A percentile compares a stretch with the other conserved stretches of the same genome.
Evolutionary conservation across 441 rosid species (phyloP).

Genomic region (Macaranga tanarius): DNA sequence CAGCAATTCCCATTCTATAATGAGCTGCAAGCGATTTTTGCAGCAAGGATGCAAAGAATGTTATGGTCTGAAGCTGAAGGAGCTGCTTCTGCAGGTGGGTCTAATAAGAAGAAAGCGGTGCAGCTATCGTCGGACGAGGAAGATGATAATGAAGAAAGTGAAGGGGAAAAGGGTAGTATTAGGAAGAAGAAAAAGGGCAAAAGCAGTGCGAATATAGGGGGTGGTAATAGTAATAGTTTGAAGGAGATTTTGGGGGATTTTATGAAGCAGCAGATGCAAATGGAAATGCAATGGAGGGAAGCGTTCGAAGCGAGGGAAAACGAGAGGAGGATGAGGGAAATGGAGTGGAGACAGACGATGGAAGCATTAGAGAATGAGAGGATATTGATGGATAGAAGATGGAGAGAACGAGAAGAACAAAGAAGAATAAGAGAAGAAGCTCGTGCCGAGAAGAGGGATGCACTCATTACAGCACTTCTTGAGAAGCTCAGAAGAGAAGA

Average conservation of each 20-base stretch:
- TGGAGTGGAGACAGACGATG: constrained; percentile 87
- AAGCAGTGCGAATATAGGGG: constrained; percentile 13
- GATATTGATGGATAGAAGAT: constrained; percentile 67
- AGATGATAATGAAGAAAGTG: constrained; percentile 65
- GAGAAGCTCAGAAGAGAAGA: constrained; percentile 70
- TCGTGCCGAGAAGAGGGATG: constrained; percentile 93
- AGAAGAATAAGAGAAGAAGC: constrained; percentile 79
- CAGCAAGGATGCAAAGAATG: constrained; percentile 68
- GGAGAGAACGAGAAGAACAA: constrained; percentile 93
- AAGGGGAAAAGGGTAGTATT: constrained; percentile 40
- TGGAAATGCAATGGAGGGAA: constrained; percentile 88
- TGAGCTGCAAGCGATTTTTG: constrained; percentile 68
- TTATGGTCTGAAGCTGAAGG: constrained; percentile 81
- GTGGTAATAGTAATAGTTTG: constrained; percentile 28
- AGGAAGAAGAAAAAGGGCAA: constrained; percentile 58
- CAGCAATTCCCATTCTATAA: constrained; percentile 81
- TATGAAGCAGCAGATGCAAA: constrained; percentile 73
- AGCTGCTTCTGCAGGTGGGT: constrained; percentile 39
- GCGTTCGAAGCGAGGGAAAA: constrained; percentile 67
- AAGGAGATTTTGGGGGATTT: constrained; percentile 66
- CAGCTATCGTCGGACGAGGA: constrained; percentile 71
- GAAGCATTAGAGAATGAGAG: constrained; percentile 82
- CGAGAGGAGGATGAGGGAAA: constrained; percentile 71
- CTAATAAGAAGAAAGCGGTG: constrained; percentile 46
- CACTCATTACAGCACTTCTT: constrained; percentile 71